Evolutionary conservation across 1,284 basidiomycete species (phyloP).

Genomic region (Apiotrichum veenhuisii): DNA sequence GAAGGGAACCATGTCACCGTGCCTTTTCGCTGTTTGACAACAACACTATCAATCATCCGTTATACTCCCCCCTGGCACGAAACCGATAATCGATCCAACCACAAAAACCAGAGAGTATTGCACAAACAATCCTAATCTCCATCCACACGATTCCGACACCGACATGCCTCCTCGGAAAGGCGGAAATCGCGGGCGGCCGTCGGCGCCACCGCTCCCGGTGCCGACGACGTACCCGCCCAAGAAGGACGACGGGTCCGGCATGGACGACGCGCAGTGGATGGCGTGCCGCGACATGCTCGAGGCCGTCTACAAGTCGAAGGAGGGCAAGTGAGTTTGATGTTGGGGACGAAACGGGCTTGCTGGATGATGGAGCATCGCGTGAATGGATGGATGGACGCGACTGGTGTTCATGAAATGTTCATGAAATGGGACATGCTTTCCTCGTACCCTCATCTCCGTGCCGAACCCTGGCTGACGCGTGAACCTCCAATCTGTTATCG

Average conservation of each 20-base stretch:
- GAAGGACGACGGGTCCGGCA: conserved; percentile 22
- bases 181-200: conserved; percentile 7
- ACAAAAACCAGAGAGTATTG: too few relatives aligned
- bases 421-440: too few relatives aligned
- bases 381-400: too few relatives aligned
- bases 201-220: conserved; percentile 17
- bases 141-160: too few relatives aligned
- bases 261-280: conserved; percentile 34
- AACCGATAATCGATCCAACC: too few relatives aligned
- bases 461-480: conserved; percentile 6
- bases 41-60: neutral
- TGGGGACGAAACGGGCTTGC: neutral
- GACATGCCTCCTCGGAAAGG: conserved; percentile 1
- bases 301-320: conserved; percentile 39
- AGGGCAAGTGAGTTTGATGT: conserved; percentile 32
- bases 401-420: too few relatives aligned
- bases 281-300: conserved; percentile 42
- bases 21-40: neutral
- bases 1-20: too few relatives aligned
- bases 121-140: too few relatives aligned
- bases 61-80: too few relatives aligned
- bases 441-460: too few relatives aligned
- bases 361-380: neutral
- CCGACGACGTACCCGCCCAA: conserved; percentile 32
- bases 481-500: neutral